Percentiles rank a stretch among this genome's conserved stretches.
phyloP scores from a whole-genome alignment of 1,139 yeast genomes.

The Blastobotrys serpentis region DNA sequence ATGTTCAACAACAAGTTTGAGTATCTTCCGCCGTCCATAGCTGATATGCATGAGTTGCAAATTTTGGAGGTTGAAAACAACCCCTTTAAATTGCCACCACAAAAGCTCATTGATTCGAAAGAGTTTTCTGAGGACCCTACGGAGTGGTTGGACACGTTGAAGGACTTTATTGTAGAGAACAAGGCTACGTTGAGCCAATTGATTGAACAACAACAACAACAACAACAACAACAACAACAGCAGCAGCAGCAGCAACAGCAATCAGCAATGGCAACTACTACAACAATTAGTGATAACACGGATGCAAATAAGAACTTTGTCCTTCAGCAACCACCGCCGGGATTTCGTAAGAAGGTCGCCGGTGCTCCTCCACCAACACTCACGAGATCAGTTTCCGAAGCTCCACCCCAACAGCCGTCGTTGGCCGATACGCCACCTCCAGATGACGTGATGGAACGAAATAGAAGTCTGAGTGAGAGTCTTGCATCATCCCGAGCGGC shows the following conservation, averaged over 20 bases:
- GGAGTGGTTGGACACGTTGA: conserved; percentile 58
- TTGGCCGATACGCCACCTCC: conserved; percentile 13
- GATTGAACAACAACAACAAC: conserved; percentile 14
- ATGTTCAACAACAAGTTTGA: conserved; percentile 61
- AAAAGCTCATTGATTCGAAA: conserved; percentile 38
- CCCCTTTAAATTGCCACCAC: conserved; percentile 57
- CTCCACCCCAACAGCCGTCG: conserved; percentile 3
- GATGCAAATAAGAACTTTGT: conserved; percentile 1
- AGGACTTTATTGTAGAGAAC: conserved; percentile 41
- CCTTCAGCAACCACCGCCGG: conserved; percentile 16
- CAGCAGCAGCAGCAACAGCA: too few species aligned
- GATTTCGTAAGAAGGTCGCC: conserved; percentile 7
- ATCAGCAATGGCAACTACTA: too few species aligned
- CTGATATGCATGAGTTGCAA: conserved; percentile 53
- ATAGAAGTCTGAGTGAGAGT: conserved; percentile 59
- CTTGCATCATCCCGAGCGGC: conserved; percentile 51
- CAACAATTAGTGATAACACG: background rate
- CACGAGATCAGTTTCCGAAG: conserved; percentile 17
- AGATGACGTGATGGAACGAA: conserved; percentile 40
- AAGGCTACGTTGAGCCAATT: conserved; percentile 19
- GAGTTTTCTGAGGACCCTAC: conserved; percentile 42
- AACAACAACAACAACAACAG: too few species aligned
- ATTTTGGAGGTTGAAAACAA: conserved; percentile 71
- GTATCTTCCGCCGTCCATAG: conserved; percentile 56
- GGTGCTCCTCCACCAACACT: conserved; percentile 17